Evolutionary conservation across 2,329 filamentous ascomycete species (phyloP), one percentile per base, ranked within the genome.

Genomic region (Epichloe gansuensis): DNA sequence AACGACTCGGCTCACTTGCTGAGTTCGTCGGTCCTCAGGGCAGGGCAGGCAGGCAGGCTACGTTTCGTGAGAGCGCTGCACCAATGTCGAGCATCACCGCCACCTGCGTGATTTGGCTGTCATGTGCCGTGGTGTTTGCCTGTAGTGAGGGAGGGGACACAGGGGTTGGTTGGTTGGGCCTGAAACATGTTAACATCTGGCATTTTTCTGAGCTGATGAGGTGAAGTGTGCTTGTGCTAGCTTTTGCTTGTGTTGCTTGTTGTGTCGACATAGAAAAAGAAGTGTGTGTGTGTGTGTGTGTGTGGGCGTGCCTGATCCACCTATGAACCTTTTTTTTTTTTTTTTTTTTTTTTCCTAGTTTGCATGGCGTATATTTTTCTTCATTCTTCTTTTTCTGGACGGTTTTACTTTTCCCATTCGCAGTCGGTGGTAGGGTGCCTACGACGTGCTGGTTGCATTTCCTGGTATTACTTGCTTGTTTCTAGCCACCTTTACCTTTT

Each of bases 391-490:
- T 39, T 11, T 5, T 38, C 11, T 15, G 37, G 37, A 37, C 4
- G 9, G 2, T 37, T 37, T 13, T 8, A n/a, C 7, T 39, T 39
- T 39, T 13, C 37, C 37, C 37, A 39, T 39, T 39, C 13, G 2
- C 37, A 1, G 2, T 39, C 37, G 11, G 8, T 6, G 37, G 37
- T 39, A 39, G 37, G 37, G 12, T 31, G 28, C 28, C 28, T 31
- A 31, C 37, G 37, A 39, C 37, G 37, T 39, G n/a, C 37, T 39
- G 37, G 37, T n/a, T 7, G 44, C n/a, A 21, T 35, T 34, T 47
- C 37, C 13, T 25, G 37, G 44, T 52, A 48, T 44, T 52, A 31
- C 28, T 31, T 52, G 51, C 51, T 52, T 52, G 51, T 52, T 49
- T 52, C 31, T 44, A 31, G 35, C 43, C 31, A 41, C 31, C 28